Base-by-base conservation (phyloP, 176 grass and related monocot genomes). In the Eleusine coracana region DNA sequence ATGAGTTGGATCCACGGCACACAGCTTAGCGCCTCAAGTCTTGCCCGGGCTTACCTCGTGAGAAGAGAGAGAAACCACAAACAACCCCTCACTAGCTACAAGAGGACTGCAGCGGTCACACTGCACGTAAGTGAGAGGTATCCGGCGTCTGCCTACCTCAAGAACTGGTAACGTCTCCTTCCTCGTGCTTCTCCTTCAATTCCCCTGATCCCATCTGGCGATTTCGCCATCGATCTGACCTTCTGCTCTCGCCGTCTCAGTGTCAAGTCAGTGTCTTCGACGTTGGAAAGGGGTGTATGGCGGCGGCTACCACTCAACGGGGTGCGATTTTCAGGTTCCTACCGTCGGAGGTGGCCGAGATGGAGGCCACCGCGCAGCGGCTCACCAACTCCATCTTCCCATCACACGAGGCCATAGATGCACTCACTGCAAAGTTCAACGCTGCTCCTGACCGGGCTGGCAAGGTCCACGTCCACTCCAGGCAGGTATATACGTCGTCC, bases 151-250 rank as follows among this genome's bases (percentile, higher is more conserved):
- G 66, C 64, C 48, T 69, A 20, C 66, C 14, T 71, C 60, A 10
- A 29, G 25, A 71, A 64, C 49, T 55, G 73, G 82, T 58, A 77
- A 48, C 82, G 73, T 59, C 7, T 27, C 38, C 42, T 46, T 29
- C 28, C 70, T 15, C 37, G 7, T 29, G 28, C 61, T 29, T n/a
- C 81, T 15, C 49, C 13, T 63, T 29, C 23, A 50, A 10, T 50
- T 50, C 60, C 10, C 10, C 25, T 4, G 17, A 27, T 61, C 60
- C 10, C 60, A 1, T 62, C 59, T 10, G 59, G n/a, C 9, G 23
- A 62, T 27, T 14, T 27, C 23, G 7, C 23, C 23, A 50, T 50
- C 74, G 40, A 34, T 28, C 74, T 54, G 40, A 49, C 60, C 83
- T 38, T 34, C 74, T 79, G 17, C 76, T 7, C 28, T 39, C 48